phyloP scores from a whole-genome alignment of 192 early-diverging fungal species.

The Umbelopsis vinacea region DNA sequence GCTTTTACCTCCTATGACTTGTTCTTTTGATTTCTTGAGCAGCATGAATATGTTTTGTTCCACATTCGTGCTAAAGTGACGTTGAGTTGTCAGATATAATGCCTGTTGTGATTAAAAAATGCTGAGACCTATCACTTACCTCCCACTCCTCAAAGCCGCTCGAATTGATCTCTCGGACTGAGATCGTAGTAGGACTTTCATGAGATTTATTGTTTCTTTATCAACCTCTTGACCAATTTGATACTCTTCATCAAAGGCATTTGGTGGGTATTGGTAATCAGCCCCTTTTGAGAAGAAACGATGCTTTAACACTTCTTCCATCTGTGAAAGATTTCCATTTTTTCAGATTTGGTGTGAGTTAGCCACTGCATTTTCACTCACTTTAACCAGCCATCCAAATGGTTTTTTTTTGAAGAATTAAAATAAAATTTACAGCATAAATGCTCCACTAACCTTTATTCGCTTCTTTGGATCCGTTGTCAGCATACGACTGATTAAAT shows the following conservation, averaged over 20 bases:
- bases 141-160: not conserved
- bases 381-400: not conserved
- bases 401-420: no score
- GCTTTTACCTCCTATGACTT: constrained; percentile 7
- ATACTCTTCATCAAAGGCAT: not conserved
- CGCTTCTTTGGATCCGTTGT: constrained; percentile 73
- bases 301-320: constrained; percentile 29
- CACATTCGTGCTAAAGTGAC: not conserved
- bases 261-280: not conserved
- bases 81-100: not conserved
- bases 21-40: not conserved
- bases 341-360: no score
- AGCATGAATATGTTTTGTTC: not conserved
- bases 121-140: not conserved
- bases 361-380: no score
- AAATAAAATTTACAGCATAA: no score
- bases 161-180: not conserved
- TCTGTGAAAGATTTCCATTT: no score
- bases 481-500: constrained; percentile 76
- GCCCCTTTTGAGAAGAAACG: constrained; percentile 27
- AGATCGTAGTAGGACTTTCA: not conserved
- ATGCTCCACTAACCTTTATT: constrained; percentile 45
- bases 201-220: not conserved
- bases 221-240: not conserved
- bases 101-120: no score